Conservation (phyloP, 352 stramenopile genomes). For the Pythium apleroticum region DNA sequence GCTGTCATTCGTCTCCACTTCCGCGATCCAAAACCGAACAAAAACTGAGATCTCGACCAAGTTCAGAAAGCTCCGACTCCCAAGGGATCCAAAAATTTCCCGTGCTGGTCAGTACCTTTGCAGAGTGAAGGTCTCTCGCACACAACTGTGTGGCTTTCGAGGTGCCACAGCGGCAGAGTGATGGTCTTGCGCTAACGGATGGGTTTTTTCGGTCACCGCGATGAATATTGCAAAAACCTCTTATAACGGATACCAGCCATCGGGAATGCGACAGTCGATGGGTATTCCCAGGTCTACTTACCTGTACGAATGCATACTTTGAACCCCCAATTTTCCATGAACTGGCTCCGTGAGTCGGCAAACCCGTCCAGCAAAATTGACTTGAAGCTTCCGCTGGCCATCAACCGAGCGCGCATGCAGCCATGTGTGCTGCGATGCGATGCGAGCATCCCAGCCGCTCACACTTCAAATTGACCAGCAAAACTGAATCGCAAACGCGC, state of each 20-base stretch:
- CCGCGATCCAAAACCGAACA: background rate
- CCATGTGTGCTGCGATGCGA: too few relatives aligned
- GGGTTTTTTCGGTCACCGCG: background rate
- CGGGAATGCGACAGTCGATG: background rate
- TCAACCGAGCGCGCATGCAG: background rate
- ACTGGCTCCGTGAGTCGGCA: background rate
- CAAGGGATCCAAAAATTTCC: background rate
- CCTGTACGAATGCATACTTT: background rate
- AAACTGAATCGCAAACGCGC: background rate
- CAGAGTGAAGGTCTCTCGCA: constrained; percentile 8
- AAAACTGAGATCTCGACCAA: constrained; percentile 1
- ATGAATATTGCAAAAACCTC: constrained; percentile 8
- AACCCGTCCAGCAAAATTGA: background rate
- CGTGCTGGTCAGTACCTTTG: background rate
- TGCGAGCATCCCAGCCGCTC: background rate
- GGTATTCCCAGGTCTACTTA: background rate
- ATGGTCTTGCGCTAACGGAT: constrained; percentile 11
- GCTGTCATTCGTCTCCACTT: background rate
- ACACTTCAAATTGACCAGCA: constrained; percentile 25
- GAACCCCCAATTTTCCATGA: background rate
- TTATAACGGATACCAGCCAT: constrained; percentile 2
- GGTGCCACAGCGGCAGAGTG: background rate
- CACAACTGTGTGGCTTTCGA: constrained; percentile 2
- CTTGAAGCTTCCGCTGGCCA: constrained; percentile 3
- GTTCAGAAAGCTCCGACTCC: background rate